These are phyloP conservation scores for Escallonia herrerae DNA, from an alignment of 129 eudicot species.

Conservation along the genomic window DNA sequence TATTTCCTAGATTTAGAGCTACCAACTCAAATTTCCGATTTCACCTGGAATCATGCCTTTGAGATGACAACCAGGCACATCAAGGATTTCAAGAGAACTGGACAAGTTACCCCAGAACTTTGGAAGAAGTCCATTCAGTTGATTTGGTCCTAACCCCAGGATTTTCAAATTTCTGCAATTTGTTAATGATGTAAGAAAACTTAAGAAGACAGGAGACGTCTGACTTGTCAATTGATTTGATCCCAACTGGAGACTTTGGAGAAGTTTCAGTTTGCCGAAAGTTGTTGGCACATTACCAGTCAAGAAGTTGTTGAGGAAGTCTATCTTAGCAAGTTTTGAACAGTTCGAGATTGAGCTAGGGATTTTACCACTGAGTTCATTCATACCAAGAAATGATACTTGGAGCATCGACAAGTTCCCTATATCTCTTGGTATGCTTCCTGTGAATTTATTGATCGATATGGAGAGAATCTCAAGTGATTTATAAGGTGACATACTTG, in stretches of 20 bases:
- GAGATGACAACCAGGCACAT: neutral
- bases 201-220: neutral
- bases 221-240: slow-evolving; percentile 1
- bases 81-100: neutral
- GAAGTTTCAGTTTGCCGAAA: neutral
- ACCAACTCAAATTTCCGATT: neutral
- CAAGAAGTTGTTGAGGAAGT: slow-evolving; percentile 1
- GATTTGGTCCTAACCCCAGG: neutral
- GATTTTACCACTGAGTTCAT: slow-evolving; percentile 10
- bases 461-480: too few species aligned
- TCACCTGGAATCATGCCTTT: slow-evolving; percentile 2
- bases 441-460: too few species aligned
- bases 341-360: slow-evolving; percentile 9
- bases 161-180: slow-evolving; percentile 5
- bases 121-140: slow-evolving; percentile 4
- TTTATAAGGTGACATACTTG: too few species aligned
- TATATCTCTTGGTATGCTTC: too few species aligned
- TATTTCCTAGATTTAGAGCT: neutral
- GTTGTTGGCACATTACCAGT: slow-evolving; percentile 7
- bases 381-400: too few species aligned
- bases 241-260: neutral
- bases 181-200: slow-evolving; percentile 3
- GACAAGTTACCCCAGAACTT: slow-evolving; percentile 4
- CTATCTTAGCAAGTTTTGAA: neutral
- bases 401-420: too few species aligned